Conservation (phyloP, 306 rosid genomes). For the Vigna nakashimae region DNA sequence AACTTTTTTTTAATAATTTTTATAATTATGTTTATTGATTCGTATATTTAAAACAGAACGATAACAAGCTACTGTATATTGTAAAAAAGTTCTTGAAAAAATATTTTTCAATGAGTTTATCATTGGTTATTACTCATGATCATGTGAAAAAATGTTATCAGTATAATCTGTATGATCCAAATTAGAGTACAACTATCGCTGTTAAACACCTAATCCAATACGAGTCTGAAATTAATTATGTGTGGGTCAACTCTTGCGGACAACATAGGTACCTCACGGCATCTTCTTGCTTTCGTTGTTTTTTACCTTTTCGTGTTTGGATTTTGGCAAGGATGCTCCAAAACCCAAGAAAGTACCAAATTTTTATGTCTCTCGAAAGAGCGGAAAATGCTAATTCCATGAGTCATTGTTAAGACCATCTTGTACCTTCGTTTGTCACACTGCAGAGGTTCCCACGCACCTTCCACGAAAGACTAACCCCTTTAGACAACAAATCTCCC, state of each 20-base stretch:
- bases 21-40: no score
- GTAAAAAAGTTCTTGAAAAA: no score
- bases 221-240: neutral
- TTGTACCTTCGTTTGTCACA: conserved; percentile 43
- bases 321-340: conserved; percentile 2
- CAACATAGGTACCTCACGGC: conserved; percentile 29
- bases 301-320: conserved; percentile 35
- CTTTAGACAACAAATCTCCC: conserved; percentile 19
- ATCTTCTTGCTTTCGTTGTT: conserved; percentile 32
- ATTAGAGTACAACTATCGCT: neutral
- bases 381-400: conserved; percentile 26
- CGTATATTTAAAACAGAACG: no score
- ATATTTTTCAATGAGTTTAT: no score
- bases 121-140: neutral
- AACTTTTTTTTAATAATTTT: no score
- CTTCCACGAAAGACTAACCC: conserved; percentile 66
- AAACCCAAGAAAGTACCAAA: conserved; percentile 25
- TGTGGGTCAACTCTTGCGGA: conserved; percentile 42
- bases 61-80: no score
- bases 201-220: neutral
- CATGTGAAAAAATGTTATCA: neutral
- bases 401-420: conserved; percentile 16
- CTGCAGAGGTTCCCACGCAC: conserved; percentile 55
- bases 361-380: neutral
- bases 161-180: neutral